Conservation (phyloP, 2,329 filamentous ascomycete genomes). For the Stagonosporopsis rhizophila region DNA sequence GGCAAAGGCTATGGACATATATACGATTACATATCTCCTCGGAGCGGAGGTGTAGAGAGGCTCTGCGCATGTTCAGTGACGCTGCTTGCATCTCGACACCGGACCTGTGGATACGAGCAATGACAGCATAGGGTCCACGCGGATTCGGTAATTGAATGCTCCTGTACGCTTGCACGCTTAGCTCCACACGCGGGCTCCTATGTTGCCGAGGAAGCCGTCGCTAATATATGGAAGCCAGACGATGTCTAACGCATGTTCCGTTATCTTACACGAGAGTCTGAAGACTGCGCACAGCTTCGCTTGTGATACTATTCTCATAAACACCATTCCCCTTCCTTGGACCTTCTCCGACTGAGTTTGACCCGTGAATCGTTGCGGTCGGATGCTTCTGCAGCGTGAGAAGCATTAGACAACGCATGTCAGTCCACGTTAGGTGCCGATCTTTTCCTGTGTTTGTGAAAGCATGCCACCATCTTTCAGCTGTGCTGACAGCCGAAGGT, state of each 20-base stretch:
- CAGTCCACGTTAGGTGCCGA: slow-evolving; percentile 1
- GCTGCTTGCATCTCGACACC: too few relatives aligned
- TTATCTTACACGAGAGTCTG: not conserved
- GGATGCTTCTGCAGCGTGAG: not conserved
- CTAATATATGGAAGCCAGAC: not conserved
- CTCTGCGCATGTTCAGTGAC: too few relatives aligned
- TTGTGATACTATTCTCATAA: not conserved
- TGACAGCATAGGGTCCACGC: slow-evolving; percentile 16
- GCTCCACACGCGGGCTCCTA: not conserved
- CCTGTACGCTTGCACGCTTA: slow-evolving; percentile 5
- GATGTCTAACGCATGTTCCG: not conserved
- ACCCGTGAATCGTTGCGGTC: not conserved
- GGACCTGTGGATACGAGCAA: not conserved
- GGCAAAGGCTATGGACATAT: not conserved
- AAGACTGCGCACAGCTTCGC: not conserved
- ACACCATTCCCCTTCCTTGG: not conserved
- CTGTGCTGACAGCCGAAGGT: slow-evolving; percentile 1
- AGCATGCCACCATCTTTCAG: not conserved
- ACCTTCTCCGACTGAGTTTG: not conserved
- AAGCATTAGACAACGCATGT: slow-evolving; percentile 10
- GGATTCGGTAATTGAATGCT: slow-evolving; percentile 12
- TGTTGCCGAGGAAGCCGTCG: not conserved
- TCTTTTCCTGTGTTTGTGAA: slow-evolving; percentile 2
- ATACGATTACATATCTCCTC: too few relatives aligned
- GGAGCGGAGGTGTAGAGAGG: too few relatives aligned